phyloP scores from a whole-genome alignment of 768 basidiomycete species.

The Trichaptum fuscoviolaceum region DNA sequence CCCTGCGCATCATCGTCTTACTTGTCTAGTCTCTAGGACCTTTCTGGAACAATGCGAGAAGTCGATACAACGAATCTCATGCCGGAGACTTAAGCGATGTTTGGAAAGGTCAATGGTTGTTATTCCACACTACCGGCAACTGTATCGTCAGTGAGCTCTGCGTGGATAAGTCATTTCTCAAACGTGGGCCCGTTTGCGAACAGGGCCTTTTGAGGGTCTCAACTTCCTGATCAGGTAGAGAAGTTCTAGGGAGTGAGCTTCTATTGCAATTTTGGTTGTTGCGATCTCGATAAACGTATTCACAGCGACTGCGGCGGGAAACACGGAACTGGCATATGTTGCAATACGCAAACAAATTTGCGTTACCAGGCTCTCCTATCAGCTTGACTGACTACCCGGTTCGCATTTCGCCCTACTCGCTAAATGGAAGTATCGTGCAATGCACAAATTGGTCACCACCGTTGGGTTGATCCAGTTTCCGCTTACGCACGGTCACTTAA shows the following conservation, averaged over 20 bases:
- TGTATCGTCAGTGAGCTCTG: background rate
- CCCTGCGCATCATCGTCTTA: background rate
- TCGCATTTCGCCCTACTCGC: background rate
- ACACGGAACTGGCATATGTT: background rate
- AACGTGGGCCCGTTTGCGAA: background rate
- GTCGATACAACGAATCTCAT: background rate
- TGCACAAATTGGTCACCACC: background rate
- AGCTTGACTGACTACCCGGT: background rate
- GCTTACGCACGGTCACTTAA: background rate
- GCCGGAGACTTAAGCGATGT: background rate
- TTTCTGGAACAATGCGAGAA: background rate
- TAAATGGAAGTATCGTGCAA: background rate
- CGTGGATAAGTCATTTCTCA: background rate
- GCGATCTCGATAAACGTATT: background rate
- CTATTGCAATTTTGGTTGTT: background rate
- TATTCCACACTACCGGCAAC: background rate
- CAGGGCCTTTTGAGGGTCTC: conserved; percentile 1
- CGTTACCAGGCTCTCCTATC: background rate
- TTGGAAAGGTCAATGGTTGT: background rate
- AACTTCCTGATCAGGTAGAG: background rate
- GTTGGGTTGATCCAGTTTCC: background rate
- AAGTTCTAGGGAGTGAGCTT: background rate
- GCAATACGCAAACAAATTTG: background rate
- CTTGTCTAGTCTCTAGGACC: background rate
- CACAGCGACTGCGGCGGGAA: background rate